Conservation (phyloP, 2,329 filamentous ascomycete species). For the Aspergillus hortae region DNA sequence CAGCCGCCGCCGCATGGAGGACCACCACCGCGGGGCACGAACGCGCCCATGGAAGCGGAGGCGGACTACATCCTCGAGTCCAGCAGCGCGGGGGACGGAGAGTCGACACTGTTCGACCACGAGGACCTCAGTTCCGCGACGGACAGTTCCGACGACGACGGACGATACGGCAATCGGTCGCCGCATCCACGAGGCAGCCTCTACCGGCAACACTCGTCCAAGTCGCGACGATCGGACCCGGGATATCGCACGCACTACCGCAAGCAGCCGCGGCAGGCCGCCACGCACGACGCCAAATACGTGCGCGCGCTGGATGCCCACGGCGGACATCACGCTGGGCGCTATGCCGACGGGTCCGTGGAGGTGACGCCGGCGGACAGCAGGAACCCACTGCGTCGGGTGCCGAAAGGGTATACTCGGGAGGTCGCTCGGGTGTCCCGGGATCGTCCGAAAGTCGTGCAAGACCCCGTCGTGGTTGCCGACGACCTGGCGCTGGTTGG, state of each 20-base stretch:
- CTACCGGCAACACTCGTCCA: slow-evolving; percentile 18
- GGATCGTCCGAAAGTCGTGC: slow-evolving; percentile 19
- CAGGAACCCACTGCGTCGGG: slow-evolving; percentile 8
- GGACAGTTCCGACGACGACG: slow-evolving; percentile 23
- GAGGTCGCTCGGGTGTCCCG: slow-evolving; percentile 13
- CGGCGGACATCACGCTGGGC: not conserved
- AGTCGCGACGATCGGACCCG: slow-evolving; percentile 12
- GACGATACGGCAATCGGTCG: slow-evolving; percentile 2
- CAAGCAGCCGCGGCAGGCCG: slow-evolving; percentile 14
- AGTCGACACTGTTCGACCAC: slow-evolving; percentile 24
- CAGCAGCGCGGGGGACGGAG: slow-evolving; percentile 27
- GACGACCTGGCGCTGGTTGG: slow-evolving; percentile 12
- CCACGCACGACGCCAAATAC: slow-evolving; percentile 1
- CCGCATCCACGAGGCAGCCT: slow-evolving; percentile 12
- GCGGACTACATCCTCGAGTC: slow-evolving; percentile 13
- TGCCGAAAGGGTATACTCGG: slow-evolving; percentile 6
- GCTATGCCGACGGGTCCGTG: slow-evolving; percentile 16
- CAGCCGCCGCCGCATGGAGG: not conserved
- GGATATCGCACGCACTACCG: slow-evolving; percentile 26
- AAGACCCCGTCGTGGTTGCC: slow-evolving; percentile 7
- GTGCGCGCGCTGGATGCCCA: not conserved
- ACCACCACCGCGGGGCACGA: slow-evolving; percentile 2
- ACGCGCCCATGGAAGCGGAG: slow-evolving; percentile 7
- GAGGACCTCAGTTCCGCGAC: slow-evolving; percentile 25
- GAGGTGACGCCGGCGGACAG: slow-evolving; percentile 25